Evolutionary conservation across 345 rosid genomes (phyloP).

Genomic region (Pelargonium nanum): DNA sequence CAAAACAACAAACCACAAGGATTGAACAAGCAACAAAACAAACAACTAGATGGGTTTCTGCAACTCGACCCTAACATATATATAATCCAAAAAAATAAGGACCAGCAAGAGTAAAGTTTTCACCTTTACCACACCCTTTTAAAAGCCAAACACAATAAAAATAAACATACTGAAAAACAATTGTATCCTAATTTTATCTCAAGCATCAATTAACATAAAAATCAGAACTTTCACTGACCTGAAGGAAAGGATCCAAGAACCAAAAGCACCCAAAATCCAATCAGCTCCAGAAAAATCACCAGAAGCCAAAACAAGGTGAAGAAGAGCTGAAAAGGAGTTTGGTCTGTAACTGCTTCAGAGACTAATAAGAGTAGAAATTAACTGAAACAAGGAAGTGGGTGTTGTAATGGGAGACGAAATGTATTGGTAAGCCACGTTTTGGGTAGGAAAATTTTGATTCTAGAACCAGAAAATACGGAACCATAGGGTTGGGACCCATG

Average conservation of each 20-base stretch:
- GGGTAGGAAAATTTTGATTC: slow-evolving; percentile 16
- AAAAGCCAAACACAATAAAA: slow-evolving; percentile 9
- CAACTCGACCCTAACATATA: too few species aligned
- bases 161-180: not conserved
- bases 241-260: slow-evolving; percentile 20
- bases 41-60: not conserved
- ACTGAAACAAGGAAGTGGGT: slow-evolving; percentile 11
- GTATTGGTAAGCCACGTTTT: slow-evolving; percentile 28
- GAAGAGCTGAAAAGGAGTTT: not conserved
- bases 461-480: too few species aligned
- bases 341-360: not conserved
- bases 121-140: slow-evolving; percentile 10
- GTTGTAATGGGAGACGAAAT: slow-evolving; percentile 4
- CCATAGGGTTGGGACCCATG: not conserved
- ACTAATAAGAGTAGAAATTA: not conserved
- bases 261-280: not conserved
- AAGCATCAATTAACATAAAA: slow-evolving; percentile 15
- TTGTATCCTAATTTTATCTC: slow-evolving; percentile 8
- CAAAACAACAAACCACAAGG: too few species aligned
- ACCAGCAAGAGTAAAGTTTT: slow-evolving; percentile 2
- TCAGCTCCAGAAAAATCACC: not conserved
- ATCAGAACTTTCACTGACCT: slow-evolving; percentile 12
- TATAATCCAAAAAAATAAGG: not conserved
- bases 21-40: not conserved
- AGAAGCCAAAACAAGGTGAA: not conserved